Base-by-base conservation (phyloP, 441 rosid species). In the Gossypium schwendimanii region DNA sequence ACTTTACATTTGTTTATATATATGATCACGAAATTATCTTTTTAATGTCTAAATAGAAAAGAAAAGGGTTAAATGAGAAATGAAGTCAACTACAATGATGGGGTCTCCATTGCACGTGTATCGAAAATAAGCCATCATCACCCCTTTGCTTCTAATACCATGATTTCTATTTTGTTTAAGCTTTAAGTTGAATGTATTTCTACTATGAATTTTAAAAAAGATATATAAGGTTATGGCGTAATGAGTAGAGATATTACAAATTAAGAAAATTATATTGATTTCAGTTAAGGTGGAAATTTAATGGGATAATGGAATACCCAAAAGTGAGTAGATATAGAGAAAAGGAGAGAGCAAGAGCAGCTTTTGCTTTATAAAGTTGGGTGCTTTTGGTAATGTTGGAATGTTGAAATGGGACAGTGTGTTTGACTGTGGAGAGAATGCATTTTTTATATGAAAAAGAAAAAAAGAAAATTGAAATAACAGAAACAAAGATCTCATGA, bases 291-390 rank as follows among this genome's bases (percentile, higher is more conserved):
- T 4, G 3, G 5, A 4, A 28, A 28, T 31, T 4, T 4, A 31
- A 31, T 31, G 33, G 33, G 33, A 31, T 4, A 4, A 31, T 31
- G 33, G 33, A 31, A 4, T 31, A 31, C 33, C 33, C 33, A 4
- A 31, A 31, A 31, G 33, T 31, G 33, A 31, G 5, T 0, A 31
- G 33, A 31, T 4, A 10, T 23, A 11, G 2, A 57, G 24, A 12
- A 3, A 23, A 5, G 59, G 70, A 58, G 36, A 63, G 24, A 36
- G 8, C 70, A 73, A 31, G 70, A 53, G 77, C 79, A 82, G 87
- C 86, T 85, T 89, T 86, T 76, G 80, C 85, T 81, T 85, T 88
- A 49, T 80, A 78, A 86, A 85, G 91, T 79, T 74, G 36, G 70
- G 54, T 75, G 78, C 89, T 86, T 28, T 28, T 28, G 33, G 33